Conservation (phyloP, 805 yeast species). For the Yarrowia sp. region DNA sequence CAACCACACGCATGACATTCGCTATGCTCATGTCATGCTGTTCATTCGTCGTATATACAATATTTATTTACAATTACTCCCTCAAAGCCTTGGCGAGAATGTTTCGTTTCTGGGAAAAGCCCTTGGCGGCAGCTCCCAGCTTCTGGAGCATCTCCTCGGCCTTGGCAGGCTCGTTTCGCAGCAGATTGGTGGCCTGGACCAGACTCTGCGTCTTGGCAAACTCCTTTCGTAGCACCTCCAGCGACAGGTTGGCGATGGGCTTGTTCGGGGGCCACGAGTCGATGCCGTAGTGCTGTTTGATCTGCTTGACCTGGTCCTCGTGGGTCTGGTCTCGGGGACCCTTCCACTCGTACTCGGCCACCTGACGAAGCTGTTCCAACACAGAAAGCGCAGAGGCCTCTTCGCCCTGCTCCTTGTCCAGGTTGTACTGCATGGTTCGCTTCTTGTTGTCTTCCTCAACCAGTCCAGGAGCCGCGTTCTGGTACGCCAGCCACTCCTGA, state of each 20-base stretch:
- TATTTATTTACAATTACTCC: conserved; percentile 55
- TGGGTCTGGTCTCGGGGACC: conserved; percentile 37
- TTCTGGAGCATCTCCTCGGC: conserved; percentile 40
- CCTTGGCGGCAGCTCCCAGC: conserved; percentile 34
- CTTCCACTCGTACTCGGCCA: conserved; percentile 30
- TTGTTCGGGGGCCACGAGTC: conserved; percentile 47
- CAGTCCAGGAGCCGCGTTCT: conserved; percentile 62
- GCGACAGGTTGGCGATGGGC: conserved; percentile 43
- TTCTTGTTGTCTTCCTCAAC: conserved; percentile 64
- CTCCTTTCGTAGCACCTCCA: conserved; percentile 41
- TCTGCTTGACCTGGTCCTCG: conserved; percentile 39
- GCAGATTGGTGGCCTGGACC: conserved; percentile 36
- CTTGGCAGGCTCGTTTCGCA: conserved; percentile 39
- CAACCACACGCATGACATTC: no score
- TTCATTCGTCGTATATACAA: conserved; percentile 62
- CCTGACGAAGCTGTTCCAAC: conserved; percentile 31
- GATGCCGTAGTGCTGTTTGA: conserved; percentile 48
- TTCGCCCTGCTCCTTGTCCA: conserved; percentile 44
- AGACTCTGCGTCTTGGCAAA: conserved; percentile 40
- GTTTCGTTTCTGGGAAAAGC: conserved; percentile 31
- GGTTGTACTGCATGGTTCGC: conserved; percentile 53
- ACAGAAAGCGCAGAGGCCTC: conserved; percentile 28
- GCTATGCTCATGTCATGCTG: no score
- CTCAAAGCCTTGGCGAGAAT: conserved; percentile 43
- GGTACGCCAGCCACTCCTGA: conserved; percentile 82